A percentile compares a stretch with the other conserved stretches of the same genome.
Conservation (phyloP, 768 basidiomycete species). For the Melanogaster broomeanus region DNA sequence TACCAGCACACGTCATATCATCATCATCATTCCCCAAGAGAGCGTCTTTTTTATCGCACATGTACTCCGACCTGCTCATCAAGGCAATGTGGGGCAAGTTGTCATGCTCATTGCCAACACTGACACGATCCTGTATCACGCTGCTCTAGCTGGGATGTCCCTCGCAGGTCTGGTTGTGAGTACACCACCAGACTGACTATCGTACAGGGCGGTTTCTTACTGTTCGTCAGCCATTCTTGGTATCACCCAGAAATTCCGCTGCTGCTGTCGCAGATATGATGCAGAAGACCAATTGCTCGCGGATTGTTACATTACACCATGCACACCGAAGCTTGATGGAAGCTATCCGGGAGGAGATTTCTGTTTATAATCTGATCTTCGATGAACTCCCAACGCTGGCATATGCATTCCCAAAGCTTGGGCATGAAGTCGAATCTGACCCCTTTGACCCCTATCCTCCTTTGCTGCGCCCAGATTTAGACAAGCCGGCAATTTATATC, state of each 20-base stretch:
- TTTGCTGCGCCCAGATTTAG: slow-evolving; percentile 2
- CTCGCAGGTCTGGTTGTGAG: slow-evolving; percentile 31
- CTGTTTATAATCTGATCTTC: background rate
- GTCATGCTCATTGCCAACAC: slow-evolving; percentile 34
- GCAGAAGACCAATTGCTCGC: slow-evolving; percentile 16
- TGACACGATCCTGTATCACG: slow-evolving; percentile 31
- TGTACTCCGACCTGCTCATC: slow-evolving; percentile 17
- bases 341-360: slow-evolving; percentile 1
- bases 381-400: slow-evolving; percentile 16
- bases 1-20: too few species aligned
- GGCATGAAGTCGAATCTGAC: slow-evolving; percentile 21
- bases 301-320: slow-evolving; percentile 11
- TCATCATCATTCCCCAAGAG: too few species aligned
- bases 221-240: slow-evolving; percentile 21
- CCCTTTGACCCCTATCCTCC: slow-evolving; percentile 10
- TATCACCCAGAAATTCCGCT: slow-evolving; percentile 22
- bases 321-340: slow-evolving; percentile 13
- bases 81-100: slow-evolving; percentile 23
- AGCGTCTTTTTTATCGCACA: too few species aligned
- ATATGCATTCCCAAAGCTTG: slow-evolving; percentile 39
- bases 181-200: background rate
- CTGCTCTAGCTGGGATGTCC: slow-evolving; percentile 28
- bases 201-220: slow-evolving; percentile 12
- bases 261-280: slow-evolving; percentile 23
- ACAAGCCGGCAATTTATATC: slow-evolving; percentile 15